These are phyloP conservation scores for Ajuga chamaepitys DNA, from an alignment of 257 asterid genomes.

Conservation along the genomic window DNA sequence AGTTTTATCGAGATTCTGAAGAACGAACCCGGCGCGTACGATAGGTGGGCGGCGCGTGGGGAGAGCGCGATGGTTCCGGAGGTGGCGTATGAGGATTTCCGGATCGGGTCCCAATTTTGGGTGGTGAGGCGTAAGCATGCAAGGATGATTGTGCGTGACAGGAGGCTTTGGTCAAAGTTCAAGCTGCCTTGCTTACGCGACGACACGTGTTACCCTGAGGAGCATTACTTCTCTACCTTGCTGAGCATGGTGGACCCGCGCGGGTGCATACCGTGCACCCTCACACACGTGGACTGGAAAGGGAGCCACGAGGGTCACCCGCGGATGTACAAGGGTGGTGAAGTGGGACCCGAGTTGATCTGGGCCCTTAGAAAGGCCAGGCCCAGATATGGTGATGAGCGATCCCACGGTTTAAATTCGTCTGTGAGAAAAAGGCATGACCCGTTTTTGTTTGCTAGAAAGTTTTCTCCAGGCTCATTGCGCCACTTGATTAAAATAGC, in stretches of 20 bases:
- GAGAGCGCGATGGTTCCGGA: conserved; percentile 58
- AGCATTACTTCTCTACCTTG: conserved; percentile 75
- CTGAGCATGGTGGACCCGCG: conserved; percentile 61
- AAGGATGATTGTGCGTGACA: conserved; percentile 41
- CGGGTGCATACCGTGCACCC: conserved; percentile 58
- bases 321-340: conserved; percentile 29
- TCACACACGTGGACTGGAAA: conserved; percentile 76
- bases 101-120: conserved; percentile 85
- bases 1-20: conserved; percentile 62
- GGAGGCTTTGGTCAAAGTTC: conserved; percentile 60
- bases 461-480: conserved; percentile 39
- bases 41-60: conserved; percentile 87
- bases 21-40: conserved; percentile 56
- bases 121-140: conserved; percentile 61
- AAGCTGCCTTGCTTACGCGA: conserved; percentile 41
- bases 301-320: conserved; percentile 58
- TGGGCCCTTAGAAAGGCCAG: conserved; percentile 11
- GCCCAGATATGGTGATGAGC: conserved; percentile 56
- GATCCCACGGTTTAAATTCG: conserved; percentile 27
- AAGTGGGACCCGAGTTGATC: conserved; percentile 49
- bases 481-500: conserved; percentile 36
- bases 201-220: conserved; percentile 78
- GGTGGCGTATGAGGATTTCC: conserved; percentile 44
- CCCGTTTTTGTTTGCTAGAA: conserved; percentile 69
- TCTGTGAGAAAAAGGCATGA: conserved; percentile 27